Conservation (phyloP, 2,329 filamentous ascomycete species). For the Cladosporium sp. region DNA sequence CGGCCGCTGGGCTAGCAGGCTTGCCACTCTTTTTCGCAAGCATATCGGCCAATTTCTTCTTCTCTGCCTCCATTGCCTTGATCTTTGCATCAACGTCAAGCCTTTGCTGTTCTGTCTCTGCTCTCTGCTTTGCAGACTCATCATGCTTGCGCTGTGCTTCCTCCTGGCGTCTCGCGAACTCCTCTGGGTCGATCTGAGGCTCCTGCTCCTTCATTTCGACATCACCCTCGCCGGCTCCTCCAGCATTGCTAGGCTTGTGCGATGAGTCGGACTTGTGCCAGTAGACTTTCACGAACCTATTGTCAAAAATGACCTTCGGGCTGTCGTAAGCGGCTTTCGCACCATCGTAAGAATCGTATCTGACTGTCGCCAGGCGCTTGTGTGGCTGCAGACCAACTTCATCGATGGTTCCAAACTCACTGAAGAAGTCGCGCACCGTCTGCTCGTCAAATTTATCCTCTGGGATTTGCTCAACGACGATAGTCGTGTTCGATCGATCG, state of each 20-base stretch:
- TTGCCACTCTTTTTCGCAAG: slow-evolving; percentile 50
- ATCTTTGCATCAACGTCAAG: slow-evolving; percentile 60
- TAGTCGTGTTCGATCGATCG: slow-evolving; percentile 58
- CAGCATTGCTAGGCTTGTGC: slow-evolving; percentile 11
- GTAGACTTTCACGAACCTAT: slow-evolving; percentile 77
- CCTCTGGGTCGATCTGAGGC: slow-evolving; percentile 61
- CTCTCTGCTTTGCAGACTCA: slow-evolving; percentile 56
- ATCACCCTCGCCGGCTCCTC: slow-evolving; percentile 13
- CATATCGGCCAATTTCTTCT: slow-evolving; percentile 54
- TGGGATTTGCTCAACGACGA: slow-evolving; percentile 74
- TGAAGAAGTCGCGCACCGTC: slow-evolving; percentile 62
- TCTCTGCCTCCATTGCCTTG: slow-evolving; percentile 59
- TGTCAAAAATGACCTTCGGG: slow-evolving; percentile 76
- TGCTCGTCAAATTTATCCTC: slow-evolving; percentile 62
- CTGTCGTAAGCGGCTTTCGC: slow-evolving; percentile 68
- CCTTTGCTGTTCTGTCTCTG: slow-evolving; percentile 56
- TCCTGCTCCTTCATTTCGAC: slow-evolving; percentile 33
- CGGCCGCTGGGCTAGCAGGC: slow-evolving; percentile 17
- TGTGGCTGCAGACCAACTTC: slow-evolving; percentile 60
- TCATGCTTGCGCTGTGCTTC: slow-evolving; percentile 65
- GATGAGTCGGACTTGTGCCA: slow-evolving; percentile 55
- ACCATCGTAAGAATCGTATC: slow-evolving; percentile 58
- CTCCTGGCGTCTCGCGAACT: slow-evolving; percentile 61
- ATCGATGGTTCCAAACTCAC: slow-evolving; percentile 61
- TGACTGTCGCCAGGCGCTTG: slow-evolving; percentile 63